These are phyloP conservation scores for Colletotrichum acutatum DNA, from an alignment of 2,329 filamentous ascomycete genomes.

Conservation along the genomic window DNA sequence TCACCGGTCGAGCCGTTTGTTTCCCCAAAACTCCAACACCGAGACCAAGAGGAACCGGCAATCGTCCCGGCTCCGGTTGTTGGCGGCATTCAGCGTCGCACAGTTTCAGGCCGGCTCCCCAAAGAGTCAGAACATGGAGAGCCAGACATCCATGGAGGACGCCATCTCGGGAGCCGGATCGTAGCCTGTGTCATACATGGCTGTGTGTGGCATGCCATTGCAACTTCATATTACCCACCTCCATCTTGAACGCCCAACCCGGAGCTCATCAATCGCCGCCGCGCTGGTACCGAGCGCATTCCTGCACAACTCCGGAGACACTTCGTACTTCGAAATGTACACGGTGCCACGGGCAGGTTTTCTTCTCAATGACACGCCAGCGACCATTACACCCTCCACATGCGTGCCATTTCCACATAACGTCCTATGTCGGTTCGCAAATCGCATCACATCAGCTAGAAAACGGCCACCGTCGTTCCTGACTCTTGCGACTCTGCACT, in stretches of 20 bases:
- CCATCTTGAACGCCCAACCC: background rate
- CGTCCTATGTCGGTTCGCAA: slow-evolving; percentile 5
- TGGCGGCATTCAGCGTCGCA: background rate
- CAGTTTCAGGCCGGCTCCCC: slow-evolving; percentile 21
- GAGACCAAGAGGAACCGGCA: background rate
- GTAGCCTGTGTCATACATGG: background rate
- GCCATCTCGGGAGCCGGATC: slow-evolving; percentile 2
- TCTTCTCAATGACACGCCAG: background rate
- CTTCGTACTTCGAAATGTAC: background rate
- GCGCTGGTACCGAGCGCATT: slow-evolving; percentile 5
- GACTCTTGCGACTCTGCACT: slow-evolving; percentile 3
- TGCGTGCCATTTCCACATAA: background rate
- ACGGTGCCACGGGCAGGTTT: background rate
- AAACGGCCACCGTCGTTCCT: slow-evolving; percentile 5
- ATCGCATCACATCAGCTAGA: slow-evolving; percentile 14
- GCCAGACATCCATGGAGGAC: slow-evolving; percentile 12
- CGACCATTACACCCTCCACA: background rate
- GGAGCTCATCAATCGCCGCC: background rate
- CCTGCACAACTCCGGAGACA: background rate
- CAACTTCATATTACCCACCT: background rate
- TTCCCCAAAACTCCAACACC: background rate
- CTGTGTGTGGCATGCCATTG: background rate
- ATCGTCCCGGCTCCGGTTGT: background rate
- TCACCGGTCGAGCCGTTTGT: background rate
- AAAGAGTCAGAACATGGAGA: background rate